Evolutionary conservation across 2,329 filamentous ascomycete species (phyloP), one percentile per base, ranked within the genome.

Genomic region (Coniochaeta hoffmannii): DNA sequence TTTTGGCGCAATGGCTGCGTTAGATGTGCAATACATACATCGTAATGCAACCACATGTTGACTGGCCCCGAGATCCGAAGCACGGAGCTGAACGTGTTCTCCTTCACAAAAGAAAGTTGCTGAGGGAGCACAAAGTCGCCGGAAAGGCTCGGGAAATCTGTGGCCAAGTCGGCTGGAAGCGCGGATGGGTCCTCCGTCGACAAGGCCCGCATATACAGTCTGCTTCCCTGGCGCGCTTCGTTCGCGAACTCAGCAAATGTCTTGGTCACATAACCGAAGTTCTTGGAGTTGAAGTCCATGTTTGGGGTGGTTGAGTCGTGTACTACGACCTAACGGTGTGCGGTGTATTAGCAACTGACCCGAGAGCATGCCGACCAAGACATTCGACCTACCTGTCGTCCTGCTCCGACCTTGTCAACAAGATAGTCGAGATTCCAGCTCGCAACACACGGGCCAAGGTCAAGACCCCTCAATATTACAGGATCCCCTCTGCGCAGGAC

Each of bases 31-130:
- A 12, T 11, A 46, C 41, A 71, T 67, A 87, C 85, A 71, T 95
- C 89, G 73, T 94, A 95, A 69, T 95, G 90, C 31, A 96, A 76
- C 91, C 92, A 96, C 82, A 96, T 89, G 38, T 85, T 87, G 11
- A 93, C 88, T 1, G 82, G 82, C 1, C 89, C 89, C 4, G 88
- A 93, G 57, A 96, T 85, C 19, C 90, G 81, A 24, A 96, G 71
- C 0, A 91, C 86, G 2, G 89, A 92, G 67, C 87, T 93, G 66
- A 95, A 90, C 3, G 81, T 69, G 58, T 83, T 83, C n/a, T 85
- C 73, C 5, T 65, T 66, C 4, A 89, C 83, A 32, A 79, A 72
- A 0, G 69, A 68, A 10, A 96, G 73, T 58, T 83, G 74, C 1
- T 74, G 62, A 1, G 90, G 89, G 1, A 96, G 69, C 14, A 68